These are phyloP conservation scores for Mortierella sp. DNA, from an alignment of 371 early-diverging fungal genomes.

Conservation along the genomic window DNA sequence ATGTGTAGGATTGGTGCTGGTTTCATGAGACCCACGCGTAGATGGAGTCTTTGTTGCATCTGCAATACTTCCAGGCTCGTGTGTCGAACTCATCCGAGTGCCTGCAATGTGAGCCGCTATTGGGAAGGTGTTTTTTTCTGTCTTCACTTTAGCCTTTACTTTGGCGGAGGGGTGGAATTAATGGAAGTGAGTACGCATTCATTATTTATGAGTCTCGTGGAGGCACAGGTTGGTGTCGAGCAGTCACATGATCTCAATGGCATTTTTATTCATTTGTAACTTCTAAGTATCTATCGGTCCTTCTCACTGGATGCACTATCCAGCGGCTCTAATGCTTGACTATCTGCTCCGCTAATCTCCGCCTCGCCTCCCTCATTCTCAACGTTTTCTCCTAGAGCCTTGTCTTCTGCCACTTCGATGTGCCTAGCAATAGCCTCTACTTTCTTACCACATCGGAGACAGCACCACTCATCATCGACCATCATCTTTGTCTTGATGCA, in stretches of 20 bases:
- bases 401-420: constrained; percentile 39
- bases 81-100: constrained; percentile 30
- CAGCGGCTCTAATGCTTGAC: background rate
- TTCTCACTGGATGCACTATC: constrained; percentile 3
- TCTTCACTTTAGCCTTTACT: background rate
- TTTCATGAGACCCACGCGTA: background rate
- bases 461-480: constrained; percentile 79
- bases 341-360: background rate
- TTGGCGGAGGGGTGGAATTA: background rate
- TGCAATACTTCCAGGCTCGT: constrained; percentile 21
- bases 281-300: background rate
- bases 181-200: background rate
- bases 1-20: constrained; percentile 14
- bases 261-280: background rate
- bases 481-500: constrained; percentile 86
- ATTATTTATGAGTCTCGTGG: background rate
- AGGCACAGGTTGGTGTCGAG: background rate
- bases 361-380: constrained; percentile 9
- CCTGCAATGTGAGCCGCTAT: background rate
- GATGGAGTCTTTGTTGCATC: constrained; percentile 15
- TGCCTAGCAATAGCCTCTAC: constrained; percentile 64
- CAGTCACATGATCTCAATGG: constrained; percentile 9
- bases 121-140: background rate
- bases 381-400: constrained; percentile 18
- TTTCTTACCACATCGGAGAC: constrained; percentile 82